phyloP scores from a whole-genome alignment of 1,284 basidiomycete species.

The Ustilago esculenta region DNA sequence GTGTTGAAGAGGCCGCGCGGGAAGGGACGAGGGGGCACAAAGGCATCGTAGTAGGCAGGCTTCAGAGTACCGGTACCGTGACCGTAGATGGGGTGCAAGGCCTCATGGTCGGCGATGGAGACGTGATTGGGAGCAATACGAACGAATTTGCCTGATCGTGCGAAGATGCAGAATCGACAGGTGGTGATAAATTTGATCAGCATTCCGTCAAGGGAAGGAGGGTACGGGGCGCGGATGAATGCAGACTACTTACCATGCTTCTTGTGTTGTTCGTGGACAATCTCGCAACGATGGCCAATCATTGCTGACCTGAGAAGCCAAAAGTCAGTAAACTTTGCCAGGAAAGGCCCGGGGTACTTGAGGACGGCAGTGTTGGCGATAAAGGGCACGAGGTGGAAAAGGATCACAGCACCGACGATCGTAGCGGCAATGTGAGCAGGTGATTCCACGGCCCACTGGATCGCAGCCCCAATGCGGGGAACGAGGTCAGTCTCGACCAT shows the following conservation, averaged over 20 bases:
- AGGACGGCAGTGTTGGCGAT: slow-evolving; percentile 34
- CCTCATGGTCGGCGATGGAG: slow-evolving; percentile 76
- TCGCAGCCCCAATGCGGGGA: slow-evolving; percentile 21
- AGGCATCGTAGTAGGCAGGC: slow-evolving; percentile 77
- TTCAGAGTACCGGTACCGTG: slow-evolving; percentile 58
- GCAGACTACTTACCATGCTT: slow-evolving; percentile 75
- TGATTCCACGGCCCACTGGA: slow-evolving; percentile 36
- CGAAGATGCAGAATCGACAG: not conserved
- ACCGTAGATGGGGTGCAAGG: slow-evolving; percentile 47
- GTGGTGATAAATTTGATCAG: not conserved
- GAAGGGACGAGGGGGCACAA: slow-evolving; percentile 69
- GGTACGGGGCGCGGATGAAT: not conserved
- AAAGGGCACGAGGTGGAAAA: slow-evolving; percentile 48
- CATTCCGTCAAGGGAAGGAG: not conserved
- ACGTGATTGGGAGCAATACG: slow-evolving; percentile 87
- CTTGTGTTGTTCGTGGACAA: slow-evolving; percentile 79
- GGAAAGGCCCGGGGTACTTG: slow-evolving; percentile 76
- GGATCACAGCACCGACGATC: slow-evolving; percentile 32
- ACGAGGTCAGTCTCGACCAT: slow-evolving; percentile 48
- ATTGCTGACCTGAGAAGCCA: slow-evolving; percentile 79
- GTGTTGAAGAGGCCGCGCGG: slow-evolving; percentile 79
- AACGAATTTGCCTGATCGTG: slow-evolving; percentile 72
- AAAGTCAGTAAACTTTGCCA: slow-evolving; percentile 78
- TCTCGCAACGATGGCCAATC: slow-evolving; percentile 78
- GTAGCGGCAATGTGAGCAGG: slow-evolving; percentile 31